Base-by-base conservation (phyloP, 805 yeast species). In the Priceomyces fermenticarens region DNA sequence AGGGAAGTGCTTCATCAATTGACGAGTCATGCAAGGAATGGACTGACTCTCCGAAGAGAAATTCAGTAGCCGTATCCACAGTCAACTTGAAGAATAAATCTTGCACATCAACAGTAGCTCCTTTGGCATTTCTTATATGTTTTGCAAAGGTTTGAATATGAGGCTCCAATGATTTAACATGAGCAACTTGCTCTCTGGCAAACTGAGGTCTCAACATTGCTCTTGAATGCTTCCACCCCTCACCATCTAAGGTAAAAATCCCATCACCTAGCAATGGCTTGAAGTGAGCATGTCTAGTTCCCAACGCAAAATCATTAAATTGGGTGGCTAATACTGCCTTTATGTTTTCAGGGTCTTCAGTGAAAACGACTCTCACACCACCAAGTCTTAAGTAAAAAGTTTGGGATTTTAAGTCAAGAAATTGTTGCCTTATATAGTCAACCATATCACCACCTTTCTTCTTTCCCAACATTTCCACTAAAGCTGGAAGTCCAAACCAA, bases 51-150 rank as follows among this genome's bases (percentile, higher is more conserved):
- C 73, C 73, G 48, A 68, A 65, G 39, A 68, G 54, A 46, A 68
- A 65, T 44, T 67, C 73, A 5, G 70, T 53, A 4, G 72, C 60
- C 17, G 72, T 57, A 48, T 68, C 73, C 38, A 68, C 58, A 9
- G 73, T 66, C 25, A 67, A 58, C 32, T 52, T 55, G 44, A 58
- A 60, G 40, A 64, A 60, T 36, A 63, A 57, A 27, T 63, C 65
- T 38, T 65, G 71, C 30, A 63, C 44, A 43, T 65, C 62, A 40
- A 65, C 51, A 10, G 52, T 45, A 13, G 43, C 33, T 4, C 65
- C 65, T 8, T 52, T 38, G 8, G 43, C 38, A 12, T 40, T 34
- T 26, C 36, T 48, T 20, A 60, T 49, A 36, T 54, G 59, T 31
- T 49, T 43, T 32, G 57, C 58, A 20, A 65, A 51, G 10, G 46